These are phyloP conservation scores for Flaveria brownii DNA, from an alignment of 129 eudicot species.

Conservation along the genomic window DNA sequence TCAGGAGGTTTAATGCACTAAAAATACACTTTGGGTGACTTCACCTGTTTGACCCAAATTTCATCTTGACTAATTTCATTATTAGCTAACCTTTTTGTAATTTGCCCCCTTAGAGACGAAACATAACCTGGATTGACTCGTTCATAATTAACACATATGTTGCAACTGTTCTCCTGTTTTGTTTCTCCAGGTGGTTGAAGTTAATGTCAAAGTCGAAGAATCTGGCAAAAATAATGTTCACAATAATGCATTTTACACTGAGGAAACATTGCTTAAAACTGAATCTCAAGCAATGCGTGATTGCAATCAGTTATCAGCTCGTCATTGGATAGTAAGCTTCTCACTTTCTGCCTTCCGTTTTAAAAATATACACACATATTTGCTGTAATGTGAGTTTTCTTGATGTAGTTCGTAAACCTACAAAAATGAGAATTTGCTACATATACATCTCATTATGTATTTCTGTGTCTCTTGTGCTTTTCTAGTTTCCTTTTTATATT, in stretches of 20 bases:
- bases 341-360: neutral
- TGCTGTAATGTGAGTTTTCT: neutral
- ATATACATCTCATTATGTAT: no score
- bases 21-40: neutral
- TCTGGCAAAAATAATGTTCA: slow-evolving; percentile 80
- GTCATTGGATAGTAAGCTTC: slow-evolving; percentile 92
- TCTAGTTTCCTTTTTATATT: no score
- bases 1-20: neutral
- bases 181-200: slow-evolving; percentile 72
- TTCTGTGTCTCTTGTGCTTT: no score
- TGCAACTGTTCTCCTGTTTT: slow-evolving; percentile 15
- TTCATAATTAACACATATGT: slow-evolving; percentile 12
- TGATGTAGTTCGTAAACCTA: neutral
- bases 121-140: neutral
- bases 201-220: slow-evolving; percentile 85
- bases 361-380: neutral
- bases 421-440: slow-evolving; percentile 1
- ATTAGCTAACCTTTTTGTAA: neutral
- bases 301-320: slow-evolving; percentile 78
- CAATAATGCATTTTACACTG: slow-evolving; percentile 86
- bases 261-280: slow-evolving; percentile 79
- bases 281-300: slow-evolving; percentile 91
- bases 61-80: neutral
- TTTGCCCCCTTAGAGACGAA: neutral
- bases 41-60: neutral